Base-by-base conservation (phyloP, 1,139 yeast genomes). In the Yamadazyma siamensis region DNA sequence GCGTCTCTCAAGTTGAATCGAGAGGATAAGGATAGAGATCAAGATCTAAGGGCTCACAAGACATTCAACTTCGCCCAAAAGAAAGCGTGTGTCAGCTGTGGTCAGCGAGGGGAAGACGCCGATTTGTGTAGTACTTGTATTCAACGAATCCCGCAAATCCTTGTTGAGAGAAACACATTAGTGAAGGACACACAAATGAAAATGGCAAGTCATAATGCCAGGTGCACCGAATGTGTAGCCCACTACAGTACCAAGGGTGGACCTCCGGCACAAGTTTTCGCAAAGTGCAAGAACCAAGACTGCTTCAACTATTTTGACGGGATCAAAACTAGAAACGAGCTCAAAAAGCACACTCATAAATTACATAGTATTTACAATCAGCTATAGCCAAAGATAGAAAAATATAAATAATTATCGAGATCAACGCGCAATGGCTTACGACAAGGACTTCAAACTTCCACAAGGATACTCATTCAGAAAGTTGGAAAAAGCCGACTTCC, bases 381-480 rank as follows among this genome's bases (percentile, higher is more conserved):
- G n/a, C n/a, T n/a, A n/a, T n/a, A n/a, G n/a, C n/a, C n/a, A n/a
- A n/a, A n/a, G n/a, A n/a, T n/a, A n/a, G n/a, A n/a, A n/a, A n/a
- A n/a, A n/a, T n/a, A n/a, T n/a, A n/a, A n/a, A n/a, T n/a, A n/a
- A n/a, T n/a, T n/a, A n/a, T n/a, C n/a, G n/a, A n/a, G n/a, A n/a
- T n/a, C n/a, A n/a, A 18, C 20, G 7, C 20, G 10, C 21, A 19
- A 41, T 41, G 41, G 29, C 31, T 2, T 39, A 31, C 33, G 27
- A 35, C 20, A 34, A 39, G 32, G 32, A 37, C 26, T 15, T 38
- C 13, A 32, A 27, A 6, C 54, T 77, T 23, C 81, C 82, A 14
- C 55, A 56, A 20, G 80, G 76, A 1, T 80, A 77, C 55, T 47
- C 57, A 2, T 61, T 80, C 34, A 67, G 88, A 52, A 54, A 66